Percentiles rank a stretch among this genome's conserved stretches.
Conservation (phyloP, 139 green algal species). For the Pseudopediastrum boryanum region DNA sequence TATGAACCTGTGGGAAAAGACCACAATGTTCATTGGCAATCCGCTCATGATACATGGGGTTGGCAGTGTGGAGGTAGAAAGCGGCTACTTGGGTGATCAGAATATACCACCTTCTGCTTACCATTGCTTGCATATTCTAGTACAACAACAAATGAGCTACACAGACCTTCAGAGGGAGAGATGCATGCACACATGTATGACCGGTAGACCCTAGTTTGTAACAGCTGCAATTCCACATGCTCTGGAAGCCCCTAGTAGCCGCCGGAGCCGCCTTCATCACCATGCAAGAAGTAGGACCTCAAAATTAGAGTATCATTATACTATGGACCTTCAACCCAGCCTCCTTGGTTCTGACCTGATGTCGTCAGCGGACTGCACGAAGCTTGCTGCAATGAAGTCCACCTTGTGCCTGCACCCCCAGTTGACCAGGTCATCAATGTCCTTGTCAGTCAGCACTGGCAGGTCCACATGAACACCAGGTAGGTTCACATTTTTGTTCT, state of each 20-base stretch:
- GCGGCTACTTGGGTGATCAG: not conserved
- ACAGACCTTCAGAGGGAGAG: constrained; percentile 21
- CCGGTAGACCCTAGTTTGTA: not conserved
- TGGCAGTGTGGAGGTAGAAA: not conserved
- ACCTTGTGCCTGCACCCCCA: constrained; percentile 56
- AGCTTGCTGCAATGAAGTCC: constrained; percentile 66
- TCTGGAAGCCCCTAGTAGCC: not conserved
- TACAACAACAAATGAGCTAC: constrained; percentile 82
- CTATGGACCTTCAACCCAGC: not conserved
- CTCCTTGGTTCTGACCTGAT: constrained; percentile 39
- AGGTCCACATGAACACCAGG: constrained; percentile 81
- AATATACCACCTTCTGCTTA: not conserved
- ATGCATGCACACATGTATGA: not conserved
- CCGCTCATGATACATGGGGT: not conserved
- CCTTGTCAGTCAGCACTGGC: constrained; percentile 68
- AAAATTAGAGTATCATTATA: not conserved
- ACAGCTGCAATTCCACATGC: not conserved
- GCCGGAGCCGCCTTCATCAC: not conserved
- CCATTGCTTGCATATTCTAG: not conserved
- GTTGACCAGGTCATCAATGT: constrained; percentile 63
- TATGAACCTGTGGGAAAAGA: constrained; percentile 52
- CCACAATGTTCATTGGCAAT: not conserved
- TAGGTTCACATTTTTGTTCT: constrained; percentile 89
- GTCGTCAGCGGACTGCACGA: constrained; percentile 60
- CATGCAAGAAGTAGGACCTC: not conserved